phyloP scores from a whole-genome alignment of 164 flowering plant species.

The Sedum album region DNA sequence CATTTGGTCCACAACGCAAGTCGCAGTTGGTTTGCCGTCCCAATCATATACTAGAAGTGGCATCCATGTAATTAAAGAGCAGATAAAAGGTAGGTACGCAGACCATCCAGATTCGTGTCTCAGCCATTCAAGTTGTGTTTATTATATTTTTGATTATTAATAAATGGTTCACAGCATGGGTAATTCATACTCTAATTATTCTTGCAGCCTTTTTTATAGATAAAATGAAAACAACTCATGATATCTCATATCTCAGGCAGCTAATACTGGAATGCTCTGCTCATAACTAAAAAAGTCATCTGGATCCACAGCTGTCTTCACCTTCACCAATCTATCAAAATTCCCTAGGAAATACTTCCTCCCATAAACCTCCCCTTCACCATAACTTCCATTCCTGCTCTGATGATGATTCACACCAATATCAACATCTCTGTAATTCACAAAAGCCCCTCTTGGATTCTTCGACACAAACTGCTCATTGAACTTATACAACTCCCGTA shows the following conservation, averaged over 20 bases:
- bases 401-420: neutral
- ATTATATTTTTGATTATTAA: too few species aligned
- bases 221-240: too few species aligned
- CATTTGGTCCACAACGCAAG: too few species aligned
- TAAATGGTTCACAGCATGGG: too few species aligned
- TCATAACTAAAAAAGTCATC: conserved; percentile 11
- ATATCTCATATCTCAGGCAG: neutral
- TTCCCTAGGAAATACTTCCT: conserved; percentile 9
- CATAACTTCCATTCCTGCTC: neutral
- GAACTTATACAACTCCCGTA: neutral
- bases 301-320: conserved; percentile 13
- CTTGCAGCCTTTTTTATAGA: too few species aligned
- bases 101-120: too few species aligned
- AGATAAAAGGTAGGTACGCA: too few species aligned
- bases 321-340: conserved; percentile 10
- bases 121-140: too few species aligned
- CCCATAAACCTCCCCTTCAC: neutral
- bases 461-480: conserved; percentile 8
- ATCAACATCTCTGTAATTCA: conserved; percentile 21
- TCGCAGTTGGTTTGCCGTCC: too few species aligned
- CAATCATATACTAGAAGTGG: too few species aligned
- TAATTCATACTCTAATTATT: too few species aligned
- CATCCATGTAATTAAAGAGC: too few species aligned
- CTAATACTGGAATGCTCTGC: conserved; percentile 11
- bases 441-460: conserved; percentile 13